Percentiles rank a stretch among this genome's conserved stretches.
Conservation (phyloP, 1,139 yeast genomes). For the Blastobotrys apis region DNA sequence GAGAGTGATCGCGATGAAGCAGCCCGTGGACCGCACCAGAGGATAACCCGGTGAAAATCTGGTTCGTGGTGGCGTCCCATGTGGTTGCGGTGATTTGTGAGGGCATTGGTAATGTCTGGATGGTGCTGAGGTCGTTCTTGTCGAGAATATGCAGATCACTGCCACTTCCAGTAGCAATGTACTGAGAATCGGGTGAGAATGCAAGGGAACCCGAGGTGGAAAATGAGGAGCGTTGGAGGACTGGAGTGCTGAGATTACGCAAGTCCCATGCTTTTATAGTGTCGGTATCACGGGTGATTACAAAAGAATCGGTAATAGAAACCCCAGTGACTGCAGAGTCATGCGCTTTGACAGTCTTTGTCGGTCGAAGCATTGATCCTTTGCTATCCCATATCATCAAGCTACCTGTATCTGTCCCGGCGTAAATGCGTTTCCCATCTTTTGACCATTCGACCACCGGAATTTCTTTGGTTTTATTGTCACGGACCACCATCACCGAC, state of each 20-base stretch:
- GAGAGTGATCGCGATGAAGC: conserved; percentile 36
- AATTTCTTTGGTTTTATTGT: conserved; percentile 17
- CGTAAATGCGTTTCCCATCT: conserved; percentile 25
- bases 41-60: conserved; percentile 37
- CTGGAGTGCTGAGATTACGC: conserved; percentile 34
- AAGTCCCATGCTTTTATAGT: conserved; percentile 38
- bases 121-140: conserved; percentile 34
- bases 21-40: conserved; percentile 33
- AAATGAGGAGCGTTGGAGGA: conserved; percentile 26
- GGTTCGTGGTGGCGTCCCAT: conserved; percentile 35
- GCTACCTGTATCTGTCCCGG: conserved; percentile 31
- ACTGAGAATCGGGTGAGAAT: conserved; percentile 26
- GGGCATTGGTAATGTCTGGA: conserved; percentile 25
- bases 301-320: conserved; percentile 16
- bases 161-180: conserved; percentile 27
- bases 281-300: conserved; percentile 28
- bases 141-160: conserved; percentile 36
- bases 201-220: conserved; percentile 19
- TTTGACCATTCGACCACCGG: conserved; percentile 24
- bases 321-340: conserved; percentile 23
- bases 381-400: conserved; percentile 32
- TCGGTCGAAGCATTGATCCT: conserved; percentile 33
- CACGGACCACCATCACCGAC: conserved; percentile 32
- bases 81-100: conserved; percentile 26
- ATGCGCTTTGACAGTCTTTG: conserved; percentile 26